Base-by-base conservation (phyloP, 179 eudicot species). In the Beta lomatogona region DNA sequence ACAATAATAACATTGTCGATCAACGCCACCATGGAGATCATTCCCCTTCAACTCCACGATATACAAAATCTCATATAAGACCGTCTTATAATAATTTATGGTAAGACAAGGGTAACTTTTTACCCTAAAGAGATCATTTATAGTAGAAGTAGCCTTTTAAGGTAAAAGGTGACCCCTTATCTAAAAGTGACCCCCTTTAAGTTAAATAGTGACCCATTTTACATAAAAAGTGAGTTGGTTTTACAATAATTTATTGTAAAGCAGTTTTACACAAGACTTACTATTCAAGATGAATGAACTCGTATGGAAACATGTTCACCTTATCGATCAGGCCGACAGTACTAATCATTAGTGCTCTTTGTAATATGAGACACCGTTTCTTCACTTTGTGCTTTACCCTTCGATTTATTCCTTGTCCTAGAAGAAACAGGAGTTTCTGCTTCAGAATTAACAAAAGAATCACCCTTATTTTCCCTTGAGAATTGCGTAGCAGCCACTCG, bases 401-500 rank as follows among this genome's bases (percentile, higher is more conserved):
- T 85, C 16, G 73, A 25, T 80, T 79, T 85, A 79, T 48, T 83
- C 82, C 88, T 88, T 15, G 93, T 88, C 80, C 93, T 87, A 44
- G 89, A 22, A 45, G 93, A 90, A 81, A 89, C 83, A 18, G 91
- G 86, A 75, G 41, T 74, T 68, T 68, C 82, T 65, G 36, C 41
- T 36, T 82, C 91, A 81, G 53, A 73, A 7, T 73, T 57, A 11
- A 13, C 1, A 67, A 68, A 18, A 28, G 85, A 55, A 52, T 73
- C 86, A 25, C 75, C 61, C 80, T 82, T 89, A 16, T 53, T 68
- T 59, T 79, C 84, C 80, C 80, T 90, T 14, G 91, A 89, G 80
- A 91, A 90, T 71, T 92, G 93, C 44, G 89, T 78, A 9, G 94
- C 92, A 73, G 92, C 97, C 22, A 83, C 88, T 75, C 87, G 86